These are phyloP conservation scores for Sclerotinia borealis DNA, from an alignment of 2,329 filamentous ascomycete species.

Conservation along the genomic window DNA sequence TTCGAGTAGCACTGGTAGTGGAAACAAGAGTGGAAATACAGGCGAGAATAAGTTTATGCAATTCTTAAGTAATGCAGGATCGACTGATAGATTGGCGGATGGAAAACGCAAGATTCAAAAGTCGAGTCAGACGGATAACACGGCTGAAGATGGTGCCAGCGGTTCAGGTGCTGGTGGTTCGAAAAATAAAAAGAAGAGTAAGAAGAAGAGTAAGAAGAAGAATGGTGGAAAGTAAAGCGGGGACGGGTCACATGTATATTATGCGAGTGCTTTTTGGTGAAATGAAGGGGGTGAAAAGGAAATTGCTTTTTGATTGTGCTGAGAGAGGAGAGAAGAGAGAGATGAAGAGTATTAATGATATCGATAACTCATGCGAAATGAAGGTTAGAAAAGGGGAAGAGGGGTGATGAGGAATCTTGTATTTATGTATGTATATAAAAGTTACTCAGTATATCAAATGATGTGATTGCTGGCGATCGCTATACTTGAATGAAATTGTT, in stretches of 20 bases:
- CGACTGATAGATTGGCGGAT: background rate
- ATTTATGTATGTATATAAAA: background rate
- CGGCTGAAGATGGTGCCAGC: background rate
- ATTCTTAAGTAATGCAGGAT: conserved; percentile 1
- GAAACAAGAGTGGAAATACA: background rate
- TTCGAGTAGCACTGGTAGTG: conserved; percentile 9
- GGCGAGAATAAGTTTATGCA: background rate
- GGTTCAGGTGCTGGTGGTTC: background rate
- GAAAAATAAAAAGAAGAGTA: background rate
- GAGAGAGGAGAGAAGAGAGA: background rate
- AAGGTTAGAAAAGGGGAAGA: background rate
- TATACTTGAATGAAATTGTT: background rate
- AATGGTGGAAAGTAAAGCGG: background rate
- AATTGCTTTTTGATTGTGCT: background rate
- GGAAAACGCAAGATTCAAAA: background rate
- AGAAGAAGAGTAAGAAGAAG: conserved; percentile 5
- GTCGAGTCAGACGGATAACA: conserved; percentile 2
- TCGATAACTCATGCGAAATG: background rate
- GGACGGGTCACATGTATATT: background rate
- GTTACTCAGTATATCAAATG: background rate
- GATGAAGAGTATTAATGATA: background rate
- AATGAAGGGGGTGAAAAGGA: background rate
- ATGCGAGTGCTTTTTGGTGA: background rate
- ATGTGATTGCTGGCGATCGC: background rate
- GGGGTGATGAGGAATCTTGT: background rate